Base-by-base conservation (phyloP, 2,329 filamentous ascomycete species). In the Ophiostoma sp. region DNA sequence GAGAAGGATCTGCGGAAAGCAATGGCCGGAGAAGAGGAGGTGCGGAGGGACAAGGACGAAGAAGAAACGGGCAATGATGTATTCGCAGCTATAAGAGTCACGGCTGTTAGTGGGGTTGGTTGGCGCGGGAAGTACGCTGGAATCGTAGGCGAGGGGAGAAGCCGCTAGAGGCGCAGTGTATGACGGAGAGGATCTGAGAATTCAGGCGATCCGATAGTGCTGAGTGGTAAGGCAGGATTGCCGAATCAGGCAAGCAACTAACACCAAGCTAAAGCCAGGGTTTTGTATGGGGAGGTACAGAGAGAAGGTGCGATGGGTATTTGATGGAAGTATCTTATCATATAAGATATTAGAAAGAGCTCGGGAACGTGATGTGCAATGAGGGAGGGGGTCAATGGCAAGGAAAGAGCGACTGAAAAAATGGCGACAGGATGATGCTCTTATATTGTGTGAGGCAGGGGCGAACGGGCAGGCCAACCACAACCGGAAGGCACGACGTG, bases 221-320 rank as follows among this genome's bases (percentile, higher is more conserved):
- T 55, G 18, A 27, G 27, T 38, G 45, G 49, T 55, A 27, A 9
- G 18, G 49, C 2, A 55, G 55, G 44, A 69, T 58, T 64, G 58
- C 68, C 68, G 40, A 66, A 60, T 64, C 45, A 41, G 65, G 68
- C 44, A 69, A 64, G 58, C 49, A 64, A 66, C 68, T 66, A 69
- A 66, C 58, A 68, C 55, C 27, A 65, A 60, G 55, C 55, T 60
- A 60, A 60, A 60, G 55, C 55, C 27, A 27, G 55, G 55, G 55
- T 60, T 12, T 27, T 60, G 55, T 60, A 60, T 60, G 55, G 55
- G 55, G 55, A 27, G 38, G 14, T 38, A 60, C 38, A 18, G 36
- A 44, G 63, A 66, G 65, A n/a, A 36, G 66, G 44, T 38, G 62
- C 12, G 38, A 63, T 41, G 40, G 60, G 63, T 44, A 64, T 64